A percentile compares a stretch with the other conserved stretches of the same genome.
phyloP scores from a whole-genome alignment of 2,329 filamentous ascomycete genomes.

The Claviceps purpurea region DNA sequence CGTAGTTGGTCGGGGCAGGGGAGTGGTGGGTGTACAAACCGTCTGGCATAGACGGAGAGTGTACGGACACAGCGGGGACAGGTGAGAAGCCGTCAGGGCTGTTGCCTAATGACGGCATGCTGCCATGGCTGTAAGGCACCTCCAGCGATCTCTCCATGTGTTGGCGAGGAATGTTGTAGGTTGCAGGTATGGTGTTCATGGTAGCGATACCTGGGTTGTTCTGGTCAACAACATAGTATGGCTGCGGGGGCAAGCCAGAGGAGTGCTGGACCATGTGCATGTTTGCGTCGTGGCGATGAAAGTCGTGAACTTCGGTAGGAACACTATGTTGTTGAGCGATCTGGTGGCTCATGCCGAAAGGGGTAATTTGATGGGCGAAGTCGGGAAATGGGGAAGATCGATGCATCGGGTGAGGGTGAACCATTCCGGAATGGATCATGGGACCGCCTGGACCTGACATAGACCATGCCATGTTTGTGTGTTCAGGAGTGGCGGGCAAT shows the following conservation, averaged over 20 bases:
- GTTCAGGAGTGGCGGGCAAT: slow-evolving; percentile 44
- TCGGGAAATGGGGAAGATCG: slow-evolving; percentile 42
- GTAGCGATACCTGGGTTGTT: slow-evolving; percentile 49
- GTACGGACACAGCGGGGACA: slow-evolving; percentile 36
- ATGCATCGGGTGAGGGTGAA: slow-evolving; percentile 29
- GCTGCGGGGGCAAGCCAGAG: slow-evolving; percentile 31
- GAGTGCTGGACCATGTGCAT: slow-evolving; percentile 36
- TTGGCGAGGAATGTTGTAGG: slow-evolving; percentile 39
- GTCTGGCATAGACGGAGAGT: slow-evolving; percentile 40
- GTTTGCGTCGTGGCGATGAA: slow-evolving; percentile 29
- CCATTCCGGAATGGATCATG: slow-evolving; percentile 23
- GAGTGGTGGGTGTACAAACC: slow-evolving; percentile 45
- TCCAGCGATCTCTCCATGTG: slow-evolving; percentile 35
- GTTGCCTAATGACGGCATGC: slow-evolving; percentile 39
- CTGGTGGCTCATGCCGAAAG: slow-evolving; percentile 26
- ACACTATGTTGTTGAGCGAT: slow-evolving; percentile 36
- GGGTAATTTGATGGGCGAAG: slow-evolving; percentile 36
- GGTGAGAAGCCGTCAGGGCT: slow-evolving; percentile 47
- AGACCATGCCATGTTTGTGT: slow-evolving; percentile 38
- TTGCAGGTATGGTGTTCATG: slow-evolving; percentile 40
- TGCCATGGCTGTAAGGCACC: slow-evolving; percentile 35
- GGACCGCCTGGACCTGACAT: slow-evolving; percentile 25
- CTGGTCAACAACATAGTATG: slow-evolving; percentile 47
- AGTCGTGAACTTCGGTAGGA: slow-evolving; percentile 29
- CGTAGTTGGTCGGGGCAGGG: slow-evolving; percentile 32